phyloP scores from a whole-genome alignment of 208 protist genomes.

The Acanthamoeba lugdunensis region DNA sequence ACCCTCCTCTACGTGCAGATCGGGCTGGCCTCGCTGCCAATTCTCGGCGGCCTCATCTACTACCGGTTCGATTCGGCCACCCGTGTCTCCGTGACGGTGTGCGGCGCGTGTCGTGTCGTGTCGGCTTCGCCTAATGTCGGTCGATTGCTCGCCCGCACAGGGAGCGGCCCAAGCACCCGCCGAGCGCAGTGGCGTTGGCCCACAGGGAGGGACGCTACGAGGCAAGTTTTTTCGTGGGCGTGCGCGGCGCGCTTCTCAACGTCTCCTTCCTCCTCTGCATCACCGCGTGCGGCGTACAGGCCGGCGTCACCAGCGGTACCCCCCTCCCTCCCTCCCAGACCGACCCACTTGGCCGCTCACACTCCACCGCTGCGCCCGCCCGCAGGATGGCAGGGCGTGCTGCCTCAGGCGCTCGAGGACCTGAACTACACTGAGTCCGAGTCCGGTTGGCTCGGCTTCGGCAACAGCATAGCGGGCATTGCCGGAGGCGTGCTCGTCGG shows the following conservation, averaged over 20 bases:
- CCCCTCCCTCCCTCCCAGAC: not conserved
- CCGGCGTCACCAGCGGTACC: constrained; percentile 42
- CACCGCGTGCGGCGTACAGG: constrained; percentile 14
- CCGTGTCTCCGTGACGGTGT: not conserved
- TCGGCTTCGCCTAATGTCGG: no score
- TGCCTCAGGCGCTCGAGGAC: constrained; percentile 11
- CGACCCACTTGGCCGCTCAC: no score
- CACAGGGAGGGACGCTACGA: constrained; percentile 35
- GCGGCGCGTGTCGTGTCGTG: no score
- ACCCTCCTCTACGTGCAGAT: constrained; percentile 29
- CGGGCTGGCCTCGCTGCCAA: constrained; percentile 1
- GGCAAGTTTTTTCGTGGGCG: not conserved
- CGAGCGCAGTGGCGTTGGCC: constrained; percentile 33
- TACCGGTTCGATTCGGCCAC: not conserved
- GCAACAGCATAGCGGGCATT: constrained; percentile 20
- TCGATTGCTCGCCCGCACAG: not conserved
- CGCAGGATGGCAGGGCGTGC: constrained; percentile 42
- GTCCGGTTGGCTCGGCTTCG: constrained; percentile 46
- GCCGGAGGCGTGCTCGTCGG: not conserved
- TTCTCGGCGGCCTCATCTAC: constrained; percentile 60
- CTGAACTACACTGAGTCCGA: not conserved
- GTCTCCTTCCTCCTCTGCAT: constrained; percentile 19
- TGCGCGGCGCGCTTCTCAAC: not conserved
- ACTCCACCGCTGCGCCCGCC: not conserved
- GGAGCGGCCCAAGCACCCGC: constrained; percentile 11